phyloP scores from a whole-genome alignment of 331 rosid genomes.

The Quercus phellos region DNA sequence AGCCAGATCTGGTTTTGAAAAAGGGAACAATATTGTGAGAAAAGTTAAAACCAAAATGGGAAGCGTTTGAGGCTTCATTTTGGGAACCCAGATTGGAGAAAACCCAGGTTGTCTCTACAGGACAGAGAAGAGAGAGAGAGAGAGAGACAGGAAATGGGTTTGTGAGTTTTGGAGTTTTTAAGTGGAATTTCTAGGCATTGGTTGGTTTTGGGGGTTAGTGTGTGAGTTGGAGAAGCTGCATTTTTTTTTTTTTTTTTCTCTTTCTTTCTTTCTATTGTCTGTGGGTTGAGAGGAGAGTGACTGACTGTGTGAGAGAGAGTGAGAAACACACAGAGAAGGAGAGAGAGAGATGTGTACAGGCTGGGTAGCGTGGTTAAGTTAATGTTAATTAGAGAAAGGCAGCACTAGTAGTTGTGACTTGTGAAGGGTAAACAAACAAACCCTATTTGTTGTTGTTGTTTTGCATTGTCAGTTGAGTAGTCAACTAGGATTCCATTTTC shows the following conservation, averaged over 20 bases:
- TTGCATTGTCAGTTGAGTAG: conserved; percentile 6
- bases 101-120: neutral
- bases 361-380: neutral
- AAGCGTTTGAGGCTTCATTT: conserved; percentile 14
- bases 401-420: neutral
- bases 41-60: neutral
- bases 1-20: conserved; percentile 47
- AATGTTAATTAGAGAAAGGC: neutral
- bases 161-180: neutral
- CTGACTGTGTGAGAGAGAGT: neutral
- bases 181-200: conserved; percentile 9
- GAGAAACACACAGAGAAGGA: neutral
- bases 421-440: conserved; percentile 6
- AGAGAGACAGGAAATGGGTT: neutral
- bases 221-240: conserved; percentile 20
- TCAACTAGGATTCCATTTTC: conserved; percentile 18
- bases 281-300: neutral
- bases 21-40: conserved; percentile 19
- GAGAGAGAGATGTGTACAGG: neutral
- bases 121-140: neutral
- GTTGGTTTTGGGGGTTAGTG: neutral
- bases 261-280: neutral
- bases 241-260: neutral
- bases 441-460: neutral
- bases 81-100: conserved; percentile 3